Percentiles rank a stretch among this genome's conserved stretches.
phyloP scores from a whole-genome alignment of 225 moss, liverwort and hornwort species.

The Rhytidiadelphus loreus region DNA sequence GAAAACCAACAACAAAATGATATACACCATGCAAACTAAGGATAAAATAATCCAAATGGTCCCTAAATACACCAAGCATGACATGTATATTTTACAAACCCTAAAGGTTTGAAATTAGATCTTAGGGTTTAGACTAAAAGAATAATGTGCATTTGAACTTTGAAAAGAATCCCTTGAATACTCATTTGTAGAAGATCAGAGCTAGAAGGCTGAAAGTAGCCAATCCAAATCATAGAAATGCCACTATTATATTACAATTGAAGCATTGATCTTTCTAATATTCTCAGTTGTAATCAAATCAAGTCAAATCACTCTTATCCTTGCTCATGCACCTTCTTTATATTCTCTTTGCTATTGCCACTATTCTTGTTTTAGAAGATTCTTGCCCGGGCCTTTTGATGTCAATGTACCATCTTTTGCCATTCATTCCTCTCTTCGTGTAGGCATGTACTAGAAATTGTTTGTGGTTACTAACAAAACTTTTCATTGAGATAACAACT shows the following conservation, averaged over 20 bases:
- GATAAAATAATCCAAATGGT: background rate
- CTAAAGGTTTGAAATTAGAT: background rate
- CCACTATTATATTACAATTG: too few species aligned
- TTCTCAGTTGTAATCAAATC: background rate
- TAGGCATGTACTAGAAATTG: background rate
- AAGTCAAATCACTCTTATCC: background rate
- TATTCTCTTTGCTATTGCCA: background rate
- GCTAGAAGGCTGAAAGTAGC: background rate
- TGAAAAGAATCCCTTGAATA: background rate
- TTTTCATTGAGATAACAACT: background rate
- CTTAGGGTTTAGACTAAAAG: background rate
- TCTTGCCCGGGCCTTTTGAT: rapidly evolving
- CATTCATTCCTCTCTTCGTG: rapidly evolving
- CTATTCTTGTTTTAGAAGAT: background rate
- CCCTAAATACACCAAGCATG: background rate
- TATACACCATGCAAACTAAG: background rate
- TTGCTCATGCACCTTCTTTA: rapidly evolving
- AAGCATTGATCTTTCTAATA: background rate
- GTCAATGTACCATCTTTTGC: rapidly evolving
- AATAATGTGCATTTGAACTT: background rate
- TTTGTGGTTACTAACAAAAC: background rate
- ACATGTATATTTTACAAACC: background rate
- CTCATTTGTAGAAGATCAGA: background rate
- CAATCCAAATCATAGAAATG: background rate
- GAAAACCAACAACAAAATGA: background rate